These are phyloP conservation scores for Candida nonsorbophila DNA, from an alignment of 805 yeast genomes.

Conservation along the genomic window DNA sequence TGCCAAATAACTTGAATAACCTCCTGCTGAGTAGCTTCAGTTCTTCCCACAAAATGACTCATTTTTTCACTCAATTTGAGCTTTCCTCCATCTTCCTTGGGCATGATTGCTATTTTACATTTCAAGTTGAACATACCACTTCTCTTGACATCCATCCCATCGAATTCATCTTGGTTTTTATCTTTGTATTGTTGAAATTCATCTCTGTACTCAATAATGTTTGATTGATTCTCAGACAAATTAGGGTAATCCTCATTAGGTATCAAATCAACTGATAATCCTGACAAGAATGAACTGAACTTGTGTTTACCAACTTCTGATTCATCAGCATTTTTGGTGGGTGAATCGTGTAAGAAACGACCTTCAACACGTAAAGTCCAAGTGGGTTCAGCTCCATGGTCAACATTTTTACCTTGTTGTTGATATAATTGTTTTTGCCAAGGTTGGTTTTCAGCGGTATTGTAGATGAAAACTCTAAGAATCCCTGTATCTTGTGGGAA, in stretches of 20 bases:
- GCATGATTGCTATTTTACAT: slow-evolving; percentile 65
- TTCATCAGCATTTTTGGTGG: slow-evolving; percentile 11
- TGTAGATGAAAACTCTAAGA: slow-evolving; percentile 77
- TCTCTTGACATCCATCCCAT: slow-evolving; percentile 85
- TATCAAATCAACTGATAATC: slow-evolving; percentile 73
- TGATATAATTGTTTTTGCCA: slow-evolving; percentile 51
- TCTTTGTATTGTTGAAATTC: slow-evolving; percentile 21
- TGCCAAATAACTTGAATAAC: slow-evolving; percentile 77
- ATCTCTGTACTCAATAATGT: slow-evolving; percentile 88
- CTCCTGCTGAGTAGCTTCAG: slow-evolving; percentile 82
- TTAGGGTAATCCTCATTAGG: slow-evolving; percentile 35
- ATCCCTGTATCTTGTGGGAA: slow-evolving; percentile 46
- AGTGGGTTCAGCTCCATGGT: slow-evolving; percentile 36
- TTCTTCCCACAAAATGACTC: slow-evolving; percentile 65
- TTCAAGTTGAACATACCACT: slow-evolving; percentile 54
- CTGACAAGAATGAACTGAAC: slow-evolving; percentile 76
- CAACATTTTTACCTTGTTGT: slow-evolving; percentile 12
- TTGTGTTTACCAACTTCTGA: slow-evolving; percentile 26
- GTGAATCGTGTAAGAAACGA: slow-evolving; percentile 50
- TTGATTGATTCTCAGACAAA: slow-evolving; percentile 22
- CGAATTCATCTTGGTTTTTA: slow-evolving; percentile 42
- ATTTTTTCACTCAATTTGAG: slow-evolving; percentile 60
- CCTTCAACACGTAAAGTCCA: slow-evolving; percentile 95
- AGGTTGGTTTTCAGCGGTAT: slow-evolving; percentile 79
- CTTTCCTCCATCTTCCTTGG: slow-evolving; percentile 68